phyloP scores from a whole-genome alignment of 2,329 filamentous ascomycete species.

The Curvularia lunata region DNA sequence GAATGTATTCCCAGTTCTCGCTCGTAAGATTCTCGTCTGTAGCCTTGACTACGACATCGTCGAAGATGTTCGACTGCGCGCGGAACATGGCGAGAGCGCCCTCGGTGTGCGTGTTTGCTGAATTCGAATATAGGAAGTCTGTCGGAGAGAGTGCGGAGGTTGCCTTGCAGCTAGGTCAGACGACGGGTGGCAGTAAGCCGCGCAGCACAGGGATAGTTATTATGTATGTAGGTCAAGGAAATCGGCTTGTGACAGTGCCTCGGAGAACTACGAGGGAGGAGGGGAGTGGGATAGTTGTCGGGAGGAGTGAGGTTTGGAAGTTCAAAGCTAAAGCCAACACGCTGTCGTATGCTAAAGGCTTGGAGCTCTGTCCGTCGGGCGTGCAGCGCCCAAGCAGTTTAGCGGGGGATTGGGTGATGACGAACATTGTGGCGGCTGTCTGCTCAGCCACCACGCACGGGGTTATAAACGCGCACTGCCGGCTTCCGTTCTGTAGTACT shows the following conservation, averaged over 20 bases:
- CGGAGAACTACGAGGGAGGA: not conserved
- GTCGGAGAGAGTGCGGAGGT: constrained; percentile 7
- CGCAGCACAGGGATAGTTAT: not conserved
- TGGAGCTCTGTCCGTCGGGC: constrained; percentile 25
- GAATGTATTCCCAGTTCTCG: constrained; percentile 74
- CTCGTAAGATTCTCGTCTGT: constrained; percentile 98
- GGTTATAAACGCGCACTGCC: not conserved
- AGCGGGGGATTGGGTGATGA: constrained; percentile 23
- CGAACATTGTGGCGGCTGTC: constrained; percentile 22
- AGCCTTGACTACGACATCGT: constrained; percentile 77
- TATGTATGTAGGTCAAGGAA: not conserved
- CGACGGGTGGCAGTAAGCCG: not conserved
- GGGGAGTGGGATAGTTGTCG: not conserved
- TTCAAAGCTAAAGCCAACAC: not conserved
- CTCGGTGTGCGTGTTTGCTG: constrained; percentile 1
- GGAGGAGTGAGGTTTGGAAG: constrained; percentile 3
- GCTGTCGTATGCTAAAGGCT: constrained; percentile 30
- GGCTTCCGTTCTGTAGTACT: not conserved
- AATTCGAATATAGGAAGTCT: constrained; percentile 5
- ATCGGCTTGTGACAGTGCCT: not conserved
- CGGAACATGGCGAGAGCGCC: constrained; percentile 53
- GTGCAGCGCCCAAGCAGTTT: constrained; percentile 11
- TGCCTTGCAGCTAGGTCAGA: constrained; percentile 11
- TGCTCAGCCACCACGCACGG: constrained; percentile 23
- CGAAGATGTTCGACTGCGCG: constrained; percentile 69